Evolutionary conservation across 345 rosid species (phyloP).

Genomic region (Heritiera littoralis): DNA sequence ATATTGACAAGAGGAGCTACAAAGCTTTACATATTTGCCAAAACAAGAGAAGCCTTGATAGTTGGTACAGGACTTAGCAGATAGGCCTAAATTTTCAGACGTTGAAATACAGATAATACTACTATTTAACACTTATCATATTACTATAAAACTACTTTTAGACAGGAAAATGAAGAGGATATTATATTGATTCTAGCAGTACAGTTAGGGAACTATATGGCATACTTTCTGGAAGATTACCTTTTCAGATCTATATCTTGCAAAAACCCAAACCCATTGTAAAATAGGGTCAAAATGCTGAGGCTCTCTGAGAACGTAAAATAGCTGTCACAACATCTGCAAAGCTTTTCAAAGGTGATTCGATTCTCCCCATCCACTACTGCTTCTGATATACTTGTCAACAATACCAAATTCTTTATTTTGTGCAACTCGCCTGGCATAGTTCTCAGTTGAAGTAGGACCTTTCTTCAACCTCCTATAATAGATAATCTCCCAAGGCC

Average conservation of each 20-base stretch:
- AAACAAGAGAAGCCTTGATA: not conserved
- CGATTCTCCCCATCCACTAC: conserved; percentile 52
- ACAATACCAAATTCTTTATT: conserved; percentile 45
- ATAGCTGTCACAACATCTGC: conserved; percentile 7
- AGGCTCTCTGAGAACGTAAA: not conserved
- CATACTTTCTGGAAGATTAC: conserved; percentile 27
- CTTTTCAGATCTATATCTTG: conserved; percentile 30
- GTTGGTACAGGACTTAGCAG: not conserved
- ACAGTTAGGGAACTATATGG: not conserved
- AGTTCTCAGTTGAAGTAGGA: conserved; percentile 44
- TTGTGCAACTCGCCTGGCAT: conserved; percentile 46
- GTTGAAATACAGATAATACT: not conserved
- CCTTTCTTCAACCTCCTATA: conserved; percentile 57
- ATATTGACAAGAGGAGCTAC: not conserved
- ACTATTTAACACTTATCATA: conserved; percentile 3
- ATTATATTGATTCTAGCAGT: not conserved
- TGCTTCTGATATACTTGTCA: conserved; percentile 50
- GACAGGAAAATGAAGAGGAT: not conserved
- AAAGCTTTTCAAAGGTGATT: conserved; percentile 23
- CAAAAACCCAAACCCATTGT: conserved; percentile 2
- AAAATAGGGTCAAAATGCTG: not conserved
- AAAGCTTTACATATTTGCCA: not conserved
- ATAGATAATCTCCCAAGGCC: conserved; percentile 51
- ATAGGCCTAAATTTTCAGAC: not conserved
- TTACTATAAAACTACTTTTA: not conserved